Conservation (phyloP, 148 eudicot species). For the Amaranthus hypochondriacus region DNA sequence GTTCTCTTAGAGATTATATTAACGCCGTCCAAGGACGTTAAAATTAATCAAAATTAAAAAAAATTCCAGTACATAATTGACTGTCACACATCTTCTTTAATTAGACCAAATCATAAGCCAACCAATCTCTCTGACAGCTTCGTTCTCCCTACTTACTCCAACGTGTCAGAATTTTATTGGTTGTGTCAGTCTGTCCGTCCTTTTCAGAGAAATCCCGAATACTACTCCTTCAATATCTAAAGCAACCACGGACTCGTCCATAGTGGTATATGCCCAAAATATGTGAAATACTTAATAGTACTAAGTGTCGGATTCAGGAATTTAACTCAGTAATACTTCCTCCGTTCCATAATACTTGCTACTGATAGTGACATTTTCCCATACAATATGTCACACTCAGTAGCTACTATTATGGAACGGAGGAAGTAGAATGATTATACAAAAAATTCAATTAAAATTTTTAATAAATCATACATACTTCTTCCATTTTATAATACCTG, state of each 20-base stretch:
- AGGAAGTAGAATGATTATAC: too few relatives aligned
- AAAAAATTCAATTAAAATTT: too few relatives aligned
- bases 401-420: too few relatives aligned
- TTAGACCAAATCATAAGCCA: constrained; percentile 2
- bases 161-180: constrained; percentile 3
- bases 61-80: background rate
- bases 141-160: background rate
- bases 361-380: too few relatives aligned
- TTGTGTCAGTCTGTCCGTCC: background rate
- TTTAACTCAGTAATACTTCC: too few relatives aligned
- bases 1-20: too few relatives aligned
- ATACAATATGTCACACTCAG: too few relatives aligned
- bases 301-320: background rate
- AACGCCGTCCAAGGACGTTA: background rate
- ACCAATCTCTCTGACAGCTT: background rate
- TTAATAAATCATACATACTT: too few relatives aligned
- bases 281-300: background rate
- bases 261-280: too few relatives aligned
- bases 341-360: too few relatives aligned
- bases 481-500: too few relatives aligned
- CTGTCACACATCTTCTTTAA: background rate
- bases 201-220: background rate
- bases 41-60: background rate
- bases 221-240: background rate
- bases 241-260: background rate